Evolutionary conservation across 2,329 filamentous ascomycete genomes (phyloP), one percentile per base, ranked within the genome.

Genomic region (Colletotrichum zoysiae): DNA sequence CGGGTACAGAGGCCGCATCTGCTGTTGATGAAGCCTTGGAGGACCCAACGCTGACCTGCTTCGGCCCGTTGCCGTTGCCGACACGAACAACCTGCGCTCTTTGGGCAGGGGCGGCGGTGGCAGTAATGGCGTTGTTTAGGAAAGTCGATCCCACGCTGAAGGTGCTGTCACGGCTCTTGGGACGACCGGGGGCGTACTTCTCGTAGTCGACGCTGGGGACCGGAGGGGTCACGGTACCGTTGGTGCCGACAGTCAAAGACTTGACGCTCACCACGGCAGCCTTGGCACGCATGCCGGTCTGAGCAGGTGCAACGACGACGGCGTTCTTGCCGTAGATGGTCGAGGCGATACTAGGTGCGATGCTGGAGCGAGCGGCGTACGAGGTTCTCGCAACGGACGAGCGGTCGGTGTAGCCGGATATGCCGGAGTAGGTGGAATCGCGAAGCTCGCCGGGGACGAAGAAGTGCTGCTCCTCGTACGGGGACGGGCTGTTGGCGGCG

Each of bases 241-340:
- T 85, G 64, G 82, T 86, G 77, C 84, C 89, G 67, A 85, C 86
- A 26, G 87, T 88, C 68, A 83, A 86, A 8, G 93, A 92, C 81
- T 94, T 96, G 75, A 99, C 95, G 77, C 94, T 97, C 79, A 99
- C 95, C 78, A 98, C 92, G 46, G 94, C 95, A 12, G 96, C 94
- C 82, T 96, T 97, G 74, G 93, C 93, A 73, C 95, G 90, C 79
- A 95, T 93, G 70, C 94, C 93, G 64, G 95, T 96, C 78, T 96
- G 94, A 0, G 95, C 94, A 0, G 95, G 92, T 86, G 93, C 79
- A 86, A 95, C 76, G 48, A 97, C 90, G 64, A 97, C 90, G 20
- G 94, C 95, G 78, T 97, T 94, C 84, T 95, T 95, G 75, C 94
- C 93, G 79, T 98, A 98, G 65, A 97, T 94, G 26, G 95, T 98